Conservation (phyloP, 2,329 filamentous ascomycete species). For the Cercospora janseana region DNA sequence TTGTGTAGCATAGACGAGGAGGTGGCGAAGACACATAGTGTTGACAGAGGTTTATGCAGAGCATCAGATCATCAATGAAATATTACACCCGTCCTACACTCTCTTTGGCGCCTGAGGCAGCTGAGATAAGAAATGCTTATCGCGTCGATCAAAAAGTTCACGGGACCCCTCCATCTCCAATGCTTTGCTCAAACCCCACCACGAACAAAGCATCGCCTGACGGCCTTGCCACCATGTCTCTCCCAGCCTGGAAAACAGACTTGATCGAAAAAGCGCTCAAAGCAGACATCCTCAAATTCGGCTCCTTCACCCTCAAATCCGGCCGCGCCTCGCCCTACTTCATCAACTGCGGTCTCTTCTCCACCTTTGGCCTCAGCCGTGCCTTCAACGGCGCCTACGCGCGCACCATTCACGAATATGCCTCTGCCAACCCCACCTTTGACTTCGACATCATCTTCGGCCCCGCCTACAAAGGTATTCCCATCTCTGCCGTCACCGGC, state of each 20-base stretch:
- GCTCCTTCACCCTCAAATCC: constrained; percentile 86
- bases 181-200: not conserved
- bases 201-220: not conserved
- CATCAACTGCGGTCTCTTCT: constrained; percentile 93
- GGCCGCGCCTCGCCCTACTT: constrained; percentile 91
- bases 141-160: constrained; percentile 7
- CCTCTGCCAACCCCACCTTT: constrained; percentile 46
- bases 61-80: not conserved
- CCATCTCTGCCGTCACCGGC: constrained; percentile 74
- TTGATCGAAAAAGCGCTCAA: constrained; percentile 69
- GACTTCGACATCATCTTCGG: constrained; percentile 84
- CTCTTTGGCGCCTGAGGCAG: constrained; percentile 3
- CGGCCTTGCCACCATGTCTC: constrained; percentile 15
- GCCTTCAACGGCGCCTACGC: constrained; percentile 83
- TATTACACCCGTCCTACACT: not conserved
- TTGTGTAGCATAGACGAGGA: constrained; percentile 10
- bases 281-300: constrained; percentile 73
- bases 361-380: constrained; percentile 72
- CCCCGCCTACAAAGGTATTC: constrained; percentile 96
- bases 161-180: not conserved
- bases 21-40: not conserved
- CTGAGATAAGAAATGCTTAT: constrained; percentile 1
- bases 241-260: constrained; percentile 63
- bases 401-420: constrained; percentile 52
- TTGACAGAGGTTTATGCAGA: not conserved